phyloP scores from a whole-genome alignment of 305 asterid species.

The Lippia alba region DNA sequence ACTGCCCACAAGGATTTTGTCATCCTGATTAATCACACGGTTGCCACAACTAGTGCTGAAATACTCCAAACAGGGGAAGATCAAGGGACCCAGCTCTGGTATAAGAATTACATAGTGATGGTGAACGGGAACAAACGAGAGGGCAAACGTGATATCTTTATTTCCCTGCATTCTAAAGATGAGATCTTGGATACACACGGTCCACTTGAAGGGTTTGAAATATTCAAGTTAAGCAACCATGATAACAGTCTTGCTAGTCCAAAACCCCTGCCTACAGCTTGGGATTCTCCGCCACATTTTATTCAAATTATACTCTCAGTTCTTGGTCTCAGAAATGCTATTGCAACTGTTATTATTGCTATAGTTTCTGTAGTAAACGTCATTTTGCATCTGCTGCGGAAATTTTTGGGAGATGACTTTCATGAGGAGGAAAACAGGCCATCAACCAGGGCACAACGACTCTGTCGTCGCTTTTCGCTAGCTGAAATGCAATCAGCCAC shows the following conservation, averaged over 20 bases:
- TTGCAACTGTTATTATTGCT: conserved; percentile 39
- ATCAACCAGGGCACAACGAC: conserved; percentile 25
- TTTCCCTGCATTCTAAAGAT: conserved; percentile 38
- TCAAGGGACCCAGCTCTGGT: conserved; percentile 28
- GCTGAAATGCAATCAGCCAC: conserved; percentile 47
- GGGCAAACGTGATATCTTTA: conserved; percentile 43
- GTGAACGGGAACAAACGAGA: conserved; percentile 45
- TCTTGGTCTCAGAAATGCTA: conserved; percentile 37
- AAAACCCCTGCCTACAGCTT: conserved; percentile 34
- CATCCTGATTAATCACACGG: conserved; percentile 35
- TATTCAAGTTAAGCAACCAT: conserved; percentile 55
- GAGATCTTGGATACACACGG: conserved; percentile 27
- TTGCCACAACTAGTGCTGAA: conserved; percentile 37
- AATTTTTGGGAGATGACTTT: conserved; percentile 23
- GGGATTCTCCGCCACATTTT: conserved; percentile 30
- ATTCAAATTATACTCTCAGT: conserved; percentile 21
- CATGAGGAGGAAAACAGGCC: conserved; percentile 41
- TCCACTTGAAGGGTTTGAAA: conserved; percentile 52
- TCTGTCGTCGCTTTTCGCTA: conserved; percentile 44
- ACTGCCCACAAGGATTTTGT: conserved; percentile 25
- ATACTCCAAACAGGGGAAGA: conserved; percentile 33
- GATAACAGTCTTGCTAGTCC: conserved; percentile 55
- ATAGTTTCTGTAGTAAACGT: conserved; percentile 39
- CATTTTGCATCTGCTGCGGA: conserved; percentile 39
- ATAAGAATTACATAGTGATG: conserved; percentile 15